These are phyloP conservation scores for Didymella exigua DNA, from an alignment of 2,329 filamentous ascomycete genomes.

Conservation along the genomic window DNA sequence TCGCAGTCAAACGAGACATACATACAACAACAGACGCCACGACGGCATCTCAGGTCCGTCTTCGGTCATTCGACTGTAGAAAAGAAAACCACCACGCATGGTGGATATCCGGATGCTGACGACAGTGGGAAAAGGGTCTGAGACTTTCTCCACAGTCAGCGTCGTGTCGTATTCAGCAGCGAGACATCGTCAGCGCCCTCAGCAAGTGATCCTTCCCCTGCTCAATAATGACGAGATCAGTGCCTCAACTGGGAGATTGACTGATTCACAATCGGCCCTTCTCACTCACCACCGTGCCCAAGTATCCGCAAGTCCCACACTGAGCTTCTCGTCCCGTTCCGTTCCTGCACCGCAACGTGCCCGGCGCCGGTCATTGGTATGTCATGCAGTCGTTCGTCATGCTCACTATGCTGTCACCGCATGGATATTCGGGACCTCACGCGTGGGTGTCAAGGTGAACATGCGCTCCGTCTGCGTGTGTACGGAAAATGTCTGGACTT, in stretches of 20 bases:
- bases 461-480: constrained; percentile 1
- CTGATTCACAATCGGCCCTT: constrained; percentile 5
- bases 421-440: constrained; percentile 1
- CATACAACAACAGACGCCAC: background rate
- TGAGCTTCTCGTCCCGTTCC: constrained; percentile 11
- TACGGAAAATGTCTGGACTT: background rate
- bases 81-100: background rate
- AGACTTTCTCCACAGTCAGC: background rate
- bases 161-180: background rate
- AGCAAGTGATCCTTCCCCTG: background rate
- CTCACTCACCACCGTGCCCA: background rate
- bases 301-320: background rate
- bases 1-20: background rate
- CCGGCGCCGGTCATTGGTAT: constrained; percentile 1
- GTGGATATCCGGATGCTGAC: background rate
- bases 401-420: background rate
- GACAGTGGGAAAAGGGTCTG: background rate
- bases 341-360: constrained; percentile 1
- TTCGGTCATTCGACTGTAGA: background rate
- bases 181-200: constrained; percentile 5
- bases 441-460: background rate
- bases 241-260: background rate
- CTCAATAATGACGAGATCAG: constrained; percentile 3
- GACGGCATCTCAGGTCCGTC: background rate
- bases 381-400: constrained; percentile 10